Base-by-base conservation (phyloP, 2,329 filamentous ascomycete species). In the Penicillium corylophilum region DNA sequence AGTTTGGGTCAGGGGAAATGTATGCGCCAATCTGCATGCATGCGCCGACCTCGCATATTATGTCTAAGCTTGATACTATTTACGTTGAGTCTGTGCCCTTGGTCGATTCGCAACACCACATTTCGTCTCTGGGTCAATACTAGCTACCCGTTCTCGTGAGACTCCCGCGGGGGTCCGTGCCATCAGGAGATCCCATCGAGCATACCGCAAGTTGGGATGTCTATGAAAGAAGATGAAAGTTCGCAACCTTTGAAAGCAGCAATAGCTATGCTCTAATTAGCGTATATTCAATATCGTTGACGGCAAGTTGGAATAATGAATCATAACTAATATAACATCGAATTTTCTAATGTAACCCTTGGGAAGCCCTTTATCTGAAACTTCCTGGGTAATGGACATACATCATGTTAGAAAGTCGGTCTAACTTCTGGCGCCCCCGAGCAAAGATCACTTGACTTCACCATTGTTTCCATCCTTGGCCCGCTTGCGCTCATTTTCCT, bases 401-500 rank as follows among this genome's bases (percentile, higher is more conserved):
- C 10, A 35, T 35, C 7, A 35, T 20, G 9, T 4, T 9, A 10
- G 16, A 36, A 20, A 20, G 31, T 12, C 9, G 8, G 3, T 38
- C 35, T 12, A 12, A 13, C 16, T 20, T 13, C 4, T 13, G 9
- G 4, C n/a, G 5, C 16, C 3, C 12, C 0, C 8, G 20, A 20
- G 16, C 15, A 12, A 20, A 36, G 9, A 16, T 38, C 35, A 38
- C 9, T 38, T 38, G 35, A 12, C 35, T 20, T 38, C 35, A 31
- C 12, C 5, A 3, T 28, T 28, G 26, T 10, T 28, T 12, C 12
- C 26, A n/a, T 31, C 15, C 29, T 31, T 31, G 1, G 15, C 29
- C 12, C 29, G 12, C 29, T 31, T 15, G 12, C 35, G 35, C 35
- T 22, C 35, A 4, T 52, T 46, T 12, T 57, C 40, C 36, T 52